These are phyloP conservation scores for Cyberlindnera suaveolens DNA, from an alignment of 805 yeast genomes.

Conservation along the genomic window DNA sequence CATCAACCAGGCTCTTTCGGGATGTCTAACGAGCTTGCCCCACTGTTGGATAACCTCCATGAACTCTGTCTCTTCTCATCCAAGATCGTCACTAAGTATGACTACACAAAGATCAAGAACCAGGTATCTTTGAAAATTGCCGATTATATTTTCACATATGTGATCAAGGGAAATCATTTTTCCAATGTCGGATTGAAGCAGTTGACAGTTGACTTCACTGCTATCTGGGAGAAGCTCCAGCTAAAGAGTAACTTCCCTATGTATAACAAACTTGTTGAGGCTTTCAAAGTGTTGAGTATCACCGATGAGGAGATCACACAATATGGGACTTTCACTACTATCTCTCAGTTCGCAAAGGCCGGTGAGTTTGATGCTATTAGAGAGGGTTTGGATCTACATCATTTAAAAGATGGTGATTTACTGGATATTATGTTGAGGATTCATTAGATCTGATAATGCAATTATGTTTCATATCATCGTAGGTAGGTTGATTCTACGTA, in stretches of 20 bases:
- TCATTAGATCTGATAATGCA: slow-evolving; percentile 9
- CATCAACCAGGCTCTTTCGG: slow-evolving; percentile 2
- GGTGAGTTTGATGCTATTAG: slow-evolving; percentile 25
- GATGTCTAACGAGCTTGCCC: slow-evolving; percentile 23
- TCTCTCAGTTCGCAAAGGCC: slow-evolving; percentile 24
- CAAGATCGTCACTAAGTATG: slow-evolving; percentile 12
- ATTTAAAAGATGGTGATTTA: slow-evolving; percentile 27
- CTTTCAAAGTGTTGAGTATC: slow-evolving; percentile 23
- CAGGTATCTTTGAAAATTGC: slow-evolving; percentile 23
- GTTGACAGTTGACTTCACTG: slow-evolving; percentile 25
- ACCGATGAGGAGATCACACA: slow-evolving; percentile 20
- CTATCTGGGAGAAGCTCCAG: slow-evolving; percentile 24
- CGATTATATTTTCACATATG: slow-evolving; percentile 28
- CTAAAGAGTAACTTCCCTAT: slow-evolving; percentile 15
- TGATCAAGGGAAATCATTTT: slow-evolving; percentile 32
- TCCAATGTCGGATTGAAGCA: slow-evolving; percentile 28
- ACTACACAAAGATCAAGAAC: slow-evolving; percentile 19
- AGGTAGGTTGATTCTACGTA: neutral
- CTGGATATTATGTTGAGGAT: slow-evolving; percentile 32
- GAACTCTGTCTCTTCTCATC: slow-evolving; percentile 16
- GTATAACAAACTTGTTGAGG: slow-evolving; percentile 17
- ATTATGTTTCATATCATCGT: neutral
- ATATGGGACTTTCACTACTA: slow-evolving; percentile 12
- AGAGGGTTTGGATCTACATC: slow-evolving; percentile 12
- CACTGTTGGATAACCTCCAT: slow-evolving; percentile 21